phyloP scores from a whole-genome alignment of 2,329 filamentous ascomycete species.

The Pseudocercospora fuligena region DNA sequence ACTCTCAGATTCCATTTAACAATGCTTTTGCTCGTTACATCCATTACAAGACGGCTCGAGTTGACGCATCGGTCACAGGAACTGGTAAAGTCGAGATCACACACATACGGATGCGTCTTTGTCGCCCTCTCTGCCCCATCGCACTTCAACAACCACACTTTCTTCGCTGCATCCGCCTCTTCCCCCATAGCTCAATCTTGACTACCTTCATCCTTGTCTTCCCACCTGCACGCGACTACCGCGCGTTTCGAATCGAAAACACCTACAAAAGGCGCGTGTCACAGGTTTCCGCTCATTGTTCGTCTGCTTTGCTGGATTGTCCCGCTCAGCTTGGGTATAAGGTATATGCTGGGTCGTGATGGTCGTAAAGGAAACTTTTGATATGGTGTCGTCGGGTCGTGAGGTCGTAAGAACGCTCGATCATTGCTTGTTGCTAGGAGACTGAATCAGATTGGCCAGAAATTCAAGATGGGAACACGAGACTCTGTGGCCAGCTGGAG shows the following conservation, averaged over 20 bases:
- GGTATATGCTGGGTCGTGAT: slow-evolving; percentile 38
- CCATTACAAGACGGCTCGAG: slow-evolving; percentile 5
- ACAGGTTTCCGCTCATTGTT: slow-evolving; percentile 31
- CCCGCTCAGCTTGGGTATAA: slow-evolving; percentile 32
- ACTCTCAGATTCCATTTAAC: background rate
- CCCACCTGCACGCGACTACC: slow-evolving; percentile 14
- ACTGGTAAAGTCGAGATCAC: slow-evolving; percentile 10
- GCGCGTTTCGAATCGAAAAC: slow-evolving; percentile 22
- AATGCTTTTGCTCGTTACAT: slow-evolving; percentile 13
- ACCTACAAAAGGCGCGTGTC: slow-evolving; percentile 31
- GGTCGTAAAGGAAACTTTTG: slow-evolving; percentile 38
- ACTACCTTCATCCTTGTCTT: slow-evolving; percentile 29
- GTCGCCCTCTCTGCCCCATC: slow-evolving; percentile 11
- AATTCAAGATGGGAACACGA: slow-evolving; percentile 14
- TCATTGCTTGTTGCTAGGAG: slow-evolving; percentile 26
- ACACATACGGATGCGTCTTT: background rate
- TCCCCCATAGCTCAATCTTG: slow-evolving; percentile 29
- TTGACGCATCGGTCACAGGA: slow-evolving; percentile 1
- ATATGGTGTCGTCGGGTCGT: slow-evolving; percentile 33
- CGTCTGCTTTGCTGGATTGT: slow-evolving; percentile 21
- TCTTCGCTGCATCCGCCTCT: slow-evolving; percentile 28
- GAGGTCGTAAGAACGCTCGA: slow-evolving; percentile 37
- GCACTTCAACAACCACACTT: slow-evolving; percentile 30
- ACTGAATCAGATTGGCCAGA: slow-evolving; percentile 29
- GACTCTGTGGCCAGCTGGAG: slow-evolving; percentile 28